Conservation (phyloP, 805 yeast genomes). For the Monosporozyma servazzii region DNA sequence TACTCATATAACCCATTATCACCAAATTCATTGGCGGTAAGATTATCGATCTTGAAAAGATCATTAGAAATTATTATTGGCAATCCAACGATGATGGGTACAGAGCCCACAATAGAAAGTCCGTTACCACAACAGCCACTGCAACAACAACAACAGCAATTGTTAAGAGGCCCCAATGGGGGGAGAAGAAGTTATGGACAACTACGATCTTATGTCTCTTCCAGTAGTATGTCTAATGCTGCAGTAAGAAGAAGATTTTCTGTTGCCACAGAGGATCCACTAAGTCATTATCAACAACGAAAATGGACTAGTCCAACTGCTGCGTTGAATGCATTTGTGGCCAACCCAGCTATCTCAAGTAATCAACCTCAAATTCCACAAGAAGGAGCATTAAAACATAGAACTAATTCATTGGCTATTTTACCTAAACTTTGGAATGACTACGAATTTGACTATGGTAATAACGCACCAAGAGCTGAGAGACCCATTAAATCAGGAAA, state of each 20-base stretch:
- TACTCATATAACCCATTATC: conserved; percentile 78
- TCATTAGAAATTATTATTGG: conserved; percentile 66
- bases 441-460: conserved; percentile 1
- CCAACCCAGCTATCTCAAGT: conserved; percentile 10
- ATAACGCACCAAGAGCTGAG: background rate
- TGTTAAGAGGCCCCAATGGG: background rate
- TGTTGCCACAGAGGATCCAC: conserved; percentile 1
- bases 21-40: conserved; percentile 68
- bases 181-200: conserved; percentile 1
- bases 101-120: conserved; percentile 1
- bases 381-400: conserved; percentile 6
- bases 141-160: background rate
- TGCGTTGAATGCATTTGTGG: conserved; percentile 25
- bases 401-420: conserved; percentile 16
- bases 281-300: conserved; percentile 1
- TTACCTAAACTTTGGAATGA: conserved; percentile 10
- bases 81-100: conserved; percentile 37
- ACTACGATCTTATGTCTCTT: conserved; percentile 1
- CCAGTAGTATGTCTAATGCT: background rate
- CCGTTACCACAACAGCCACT: conserved; percentile 1
- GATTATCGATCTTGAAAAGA: conserved; percentile 65
- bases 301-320: conserved; percentile 17
- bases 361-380: conserved; percentile 1
- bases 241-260: conserved; percentile 4
- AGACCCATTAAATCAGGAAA: background rate